Base-by-base conservation (phyloP, 306 rosid genomes). In the Trifolium fragiferum region DNA sequence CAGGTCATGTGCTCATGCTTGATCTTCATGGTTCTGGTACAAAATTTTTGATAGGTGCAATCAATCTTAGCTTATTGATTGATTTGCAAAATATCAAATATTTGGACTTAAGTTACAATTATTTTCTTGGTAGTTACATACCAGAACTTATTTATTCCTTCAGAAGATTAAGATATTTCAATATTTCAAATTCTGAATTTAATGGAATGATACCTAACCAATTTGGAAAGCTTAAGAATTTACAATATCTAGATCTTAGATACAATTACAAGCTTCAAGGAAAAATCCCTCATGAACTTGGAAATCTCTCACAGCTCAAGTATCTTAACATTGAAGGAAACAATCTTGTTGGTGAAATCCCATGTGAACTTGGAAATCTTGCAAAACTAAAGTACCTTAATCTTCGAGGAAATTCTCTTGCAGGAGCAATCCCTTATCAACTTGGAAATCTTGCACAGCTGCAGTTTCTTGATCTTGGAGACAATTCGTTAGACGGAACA, bases 71-170 rank as follows among this genome's bases (percentile, higher is more conserved):
- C 10, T 51, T 51, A 51, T 51, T 51, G 58, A 51, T 15, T 51
- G 58, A 51, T 23, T 51, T 51, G 10, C 23, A 51, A 51, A 51
- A 51, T 51, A 51, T 51, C 58, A 51, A 51, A 51, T 51, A 50
- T 51, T 51, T 51, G 25, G 58, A 51, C 21, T 3, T n/a, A 14
- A 51, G 58, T 16, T 6, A 4, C 12, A 51, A 51, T 18, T n/a
- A 16, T 51, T 51, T 55, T 55, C 33, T 55, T 10, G 62, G 62
- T 19, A 55, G 62, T 55, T 55, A 55, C 62, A 55, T 55, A 55
- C 62, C 62, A 21, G 62, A 55, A 55, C 15, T 10, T 2, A 55
- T 55, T 21, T 0, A 18, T 21, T 55, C 62, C 27, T 55, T 55
- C 33, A 55, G 7, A n/a, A 47, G 15, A 47, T 47, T 47, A 47